Evolutionary conservation across 306 rosid genomes (phyloP).

Genomic region (Ormosia emarginata): DNA sequence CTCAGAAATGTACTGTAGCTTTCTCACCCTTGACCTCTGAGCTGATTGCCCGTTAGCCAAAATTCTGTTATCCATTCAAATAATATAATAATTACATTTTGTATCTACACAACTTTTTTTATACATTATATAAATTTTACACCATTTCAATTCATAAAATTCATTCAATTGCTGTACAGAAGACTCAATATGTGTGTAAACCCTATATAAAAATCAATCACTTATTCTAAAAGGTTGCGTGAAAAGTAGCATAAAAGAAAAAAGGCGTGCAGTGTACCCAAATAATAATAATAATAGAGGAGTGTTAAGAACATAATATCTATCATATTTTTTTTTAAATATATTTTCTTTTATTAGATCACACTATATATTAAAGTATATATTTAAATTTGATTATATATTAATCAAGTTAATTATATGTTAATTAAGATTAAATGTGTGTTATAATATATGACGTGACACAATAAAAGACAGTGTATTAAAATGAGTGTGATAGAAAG

Average conservation of each 20-base stretch:
- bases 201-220: not conserved
- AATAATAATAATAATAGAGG: too few species aligned
- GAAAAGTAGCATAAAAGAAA: not conserved
- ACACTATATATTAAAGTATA: too few species aligned
- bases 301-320: too few species aligned
- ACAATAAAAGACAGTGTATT: too few species aligned
- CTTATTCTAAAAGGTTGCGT: not conserved
- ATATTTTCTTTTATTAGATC: too few species aligned
- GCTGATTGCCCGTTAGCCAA: conserved; percentile 96
- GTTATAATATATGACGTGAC: too few species aligned
- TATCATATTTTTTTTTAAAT: too few species aligned
- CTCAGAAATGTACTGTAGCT: conserved; percentile 86
- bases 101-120: not conserved
- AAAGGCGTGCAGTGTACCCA: not conserved
- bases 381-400: too few species aligned
- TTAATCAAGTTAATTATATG: too few species aligned
- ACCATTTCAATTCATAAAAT: not conserved
- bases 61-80: conserved; percentile 40
- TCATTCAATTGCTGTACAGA: not conserved
- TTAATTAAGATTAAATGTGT: too few species aligned
- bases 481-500: too few species aligned
- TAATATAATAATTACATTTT: not conserved
- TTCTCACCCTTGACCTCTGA: conserved; percentile 90
- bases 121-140: not conserved
- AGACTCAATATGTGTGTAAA: not conserved